Percentiles rank a stretch among this genome's conserved stretches.
These are phyloP conservation scores for Hanseniaspora guilliermondii DNA, from an alignment of 805 yeast genomes.

Conservation along the genomic window DNA sequence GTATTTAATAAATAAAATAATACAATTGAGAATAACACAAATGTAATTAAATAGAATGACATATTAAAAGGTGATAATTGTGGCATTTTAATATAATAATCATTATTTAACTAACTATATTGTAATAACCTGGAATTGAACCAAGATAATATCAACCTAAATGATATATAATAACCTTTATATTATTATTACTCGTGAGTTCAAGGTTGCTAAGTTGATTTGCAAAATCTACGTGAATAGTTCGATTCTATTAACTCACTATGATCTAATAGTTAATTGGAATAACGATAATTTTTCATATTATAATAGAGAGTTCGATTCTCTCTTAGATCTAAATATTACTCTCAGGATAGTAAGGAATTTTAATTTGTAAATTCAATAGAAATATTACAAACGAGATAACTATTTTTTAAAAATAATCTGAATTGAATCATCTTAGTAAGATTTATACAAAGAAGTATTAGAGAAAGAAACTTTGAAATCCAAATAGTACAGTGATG, in stretches of 20 bases:
- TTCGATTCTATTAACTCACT: not conserved
- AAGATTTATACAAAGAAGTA: not conserved
- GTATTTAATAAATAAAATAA: slow-evolving; percentile 8
- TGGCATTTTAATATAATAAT: not conserved
- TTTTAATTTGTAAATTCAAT: not conserved
- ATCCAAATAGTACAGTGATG: not conserved
- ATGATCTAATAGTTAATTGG: not conserved
- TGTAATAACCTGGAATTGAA: slow-evolving; percentile 7
- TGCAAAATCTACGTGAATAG: not conserved
- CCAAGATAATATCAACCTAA: slow-evolving; percentile 1
- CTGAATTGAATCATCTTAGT: slow-evolving; percentile 1
- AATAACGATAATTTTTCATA: not conserved
- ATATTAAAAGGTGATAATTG: slow-evolving; percentile 13
- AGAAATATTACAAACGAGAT: not conserved
- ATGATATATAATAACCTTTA: slow-evolving; percentile 2
- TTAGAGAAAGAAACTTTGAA: not conserved
- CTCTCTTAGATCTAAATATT: not conserved
- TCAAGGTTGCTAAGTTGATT: not conserved
- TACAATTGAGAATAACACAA: not conserved
- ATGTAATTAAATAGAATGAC: slow-evolving; percentile 8
- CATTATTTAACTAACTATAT: not conserved
- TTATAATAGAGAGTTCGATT: not conserved
- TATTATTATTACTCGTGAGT: not conserved
- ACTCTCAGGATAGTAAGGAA: not conserved
- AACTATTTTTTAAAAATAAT: not conserved